These are phyloP conservation scores for Starmerella floris DNA, from an alignment of 805 yeast species.

Conservation along the genomic window DNA sequence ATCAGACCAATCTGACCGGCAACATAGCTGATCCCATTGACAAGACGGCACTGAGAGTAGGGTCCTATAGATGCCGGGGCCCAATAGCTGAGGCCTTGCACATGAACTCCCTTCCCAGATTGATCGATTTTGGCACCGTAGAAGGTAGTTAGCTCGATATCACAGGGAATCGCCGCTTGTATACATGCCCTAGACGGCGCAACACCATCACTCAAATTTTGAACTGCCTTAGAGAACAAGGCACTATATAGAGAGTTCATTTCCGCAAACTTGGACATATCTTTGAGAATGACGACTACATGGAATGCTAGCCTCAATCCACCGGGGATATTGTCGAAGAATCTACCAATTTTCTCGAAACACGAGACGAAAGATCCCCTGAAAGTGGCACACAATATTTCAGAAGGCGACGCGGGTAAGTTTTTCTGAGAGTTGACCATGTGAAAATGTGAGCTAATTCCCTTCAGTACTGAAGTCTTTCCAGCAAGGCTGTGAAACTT, in stretches of 20 bases:
- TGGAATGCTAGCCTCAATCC: constrained; percentile 5
- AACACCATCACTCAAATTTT: constrained; percentile 20
- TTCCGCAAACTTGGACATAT: constrained; percentile 50
- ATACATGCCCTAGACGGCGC: constrained; percentile 91
- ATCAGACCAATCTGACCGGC: constrained; percentile 88
- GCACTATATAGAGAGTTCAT: constrained; percentile 50
- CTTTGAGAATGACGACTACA: constrained; percentile 32
- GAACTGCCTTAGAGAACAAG: constrained; percentile 38
- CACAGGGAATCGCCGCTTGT: constrained; percentile 39
- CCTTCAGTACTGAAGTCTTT: neutral
- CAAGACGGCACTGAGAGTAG: constrained; percentile 71
- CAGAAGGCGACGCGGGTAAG: neutral
- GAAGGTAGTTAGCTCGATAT: constrained; percentile 49
- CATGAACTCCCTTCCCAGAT: constrained; percentile 51
- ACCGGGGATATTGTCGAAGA: neutral
- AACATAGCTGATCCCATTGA: constrained; percentile 40
- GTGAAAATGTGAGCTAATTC: too few species aligned
- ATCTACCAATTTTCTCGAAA: constrained; percentile 2
- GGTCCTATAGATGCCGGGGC: constrained; percentile 98
- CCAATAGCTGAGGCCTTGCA: constrained; percentile 91
- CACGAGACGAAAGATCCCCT: constrained; percentile 7
- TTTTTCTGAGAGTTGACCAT: neutral
- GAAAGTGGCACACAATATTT: neutral
- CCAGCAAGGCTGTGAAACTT: constrained; percentile 22
- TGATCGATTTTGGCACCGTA: constrained; percentile 22